Conservation (phyloP, 2,329 filamentous ascomycete genomes). For the Aspergillus ruber region DNA sequence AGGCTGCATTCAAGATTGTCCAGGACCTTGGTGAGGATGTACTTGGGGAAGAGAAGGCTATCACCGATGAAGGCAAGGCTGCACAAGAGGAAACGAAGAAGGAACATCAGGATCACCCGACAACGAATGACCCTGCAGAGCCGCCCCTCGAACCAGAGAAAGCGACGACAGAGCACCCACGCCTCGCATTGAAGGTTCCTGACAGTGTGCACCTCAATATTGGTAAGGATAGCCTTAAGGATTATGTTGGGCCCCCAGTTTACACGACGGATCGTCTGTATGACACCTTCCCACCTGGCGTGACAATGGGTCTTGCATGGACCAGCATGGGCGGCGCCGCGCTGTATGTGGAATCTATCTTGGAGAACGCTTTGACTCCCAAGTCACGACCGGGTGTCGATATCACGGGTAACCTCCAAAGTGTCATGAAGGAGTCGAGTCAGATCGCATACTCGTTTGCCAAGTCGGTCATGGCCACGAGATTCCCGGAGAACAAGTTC, state of each 20-base stretch:
- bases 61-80: slow-evolving; percentile 79
- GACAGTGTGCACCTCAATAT: slow-evolving; percentile 82
- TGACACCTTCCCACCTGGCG: slow-evolving; percentile 85
- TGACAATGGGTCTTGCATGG: slow-evolving; percentile 97
- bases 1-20: slow-evolving; percentile 94
- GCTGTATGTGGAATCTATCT: slow-evolving; percentile 93
- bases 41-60: slow-evolving; percentile 69
- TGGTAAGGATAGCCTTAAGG: slow-evolving; percentile 81
- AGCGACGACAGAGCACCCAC: slow-evolving; percentile 52
- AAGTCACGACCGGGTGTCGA: slow-evolving; percentile 73
- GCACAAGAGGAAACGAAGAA: slow-evolving; percentile 55
- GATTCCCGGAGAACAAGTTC: slow-evolving; percentile 87
- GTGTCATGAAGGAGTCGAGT: slow-evolving; percentile 97
- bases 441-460: slow-evolving; percentile 93
- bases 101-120: slow-evolving; percentile 54
- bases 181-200: slow-evolving; percentile 73
- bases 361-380: slow-evolving; percentile 72
- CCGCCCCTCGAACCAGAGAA: slow-evolving; percentile 37
- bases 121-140: slow-evolving; percentile 50
- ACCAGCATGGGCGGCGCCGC: slow-evolving; percentile 94
- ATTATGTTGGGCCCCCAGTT: slow-evolving; percentile 92
- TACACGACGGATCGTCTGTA: slow-evolving; percentile 95
- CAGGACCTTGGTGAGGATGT: slow-evolving; percentile 84
- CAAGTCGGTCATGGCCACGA: slow-evolving; percentile 76
- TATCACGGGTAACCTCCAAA: slow-evolving; percentile 89